Evolutionary conservation across 2,329 filamentous ascomycete species (phyloP), one percentile per base, ranked within the genome.

Genomic region (Colletotrichum echinochloae): DNA sequence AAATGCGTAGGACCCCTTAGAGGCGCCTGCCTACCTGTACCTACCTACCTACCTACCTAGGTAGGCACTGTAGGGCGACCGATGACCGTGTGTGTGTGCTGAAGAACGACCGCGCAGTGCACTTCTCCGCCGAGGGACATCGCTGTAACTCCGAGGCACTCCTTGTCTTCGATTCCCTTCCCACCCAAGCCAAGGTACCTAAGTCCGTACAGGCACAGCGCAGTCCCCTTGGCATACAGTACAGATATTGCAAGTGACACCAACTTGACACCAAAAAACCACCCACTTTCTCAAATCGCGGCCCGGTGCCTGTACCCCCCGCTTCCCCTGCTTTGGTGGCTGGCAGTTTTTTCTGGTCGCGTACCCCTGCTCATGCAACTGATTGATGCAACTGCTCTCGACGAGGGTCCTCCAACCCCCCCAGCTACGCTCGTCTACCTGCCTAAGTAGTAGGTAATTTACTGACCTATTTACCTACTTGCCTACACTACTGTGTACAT

Each of bases 281-380:
- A 49, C 26, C 30, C 51, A 16, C 35, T 35, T 41, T 60, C 51
- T 52, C 30, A 33, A 51, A 67, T 49, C 63, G 57, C 63, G 57
- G 64, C 49, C 51, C 26, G 63, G 30, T 2, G 14, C 51, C 18
- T 37, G 30, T 54, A 57, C 6, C 16, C 23, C 44, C 57, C 64
- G 51, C 6, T 12, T 20, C 44, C 57, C 64, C 28, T 70, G 63
- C 46, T 23, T 37, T 23, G 64, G 67, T 70, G 67, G 67, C 57
- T 70, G 64, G 67, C 55, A 55, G 14, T 41, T 41, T 41, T 44
- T 33, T 28, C 48, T 28, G 16, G 67, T 66, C 67, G 67, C 64
- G 67, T 70, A 67, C 64, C 67, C 67, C 63, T 70, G 67, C 44
- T 56, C 35, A 35, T n/a, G 26, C 55, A 37, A 35, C n/a, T n/a